Conservation (phyloP, 352 stramenopile genomes). For the Phytopythium chamaehyphon region DNA sequence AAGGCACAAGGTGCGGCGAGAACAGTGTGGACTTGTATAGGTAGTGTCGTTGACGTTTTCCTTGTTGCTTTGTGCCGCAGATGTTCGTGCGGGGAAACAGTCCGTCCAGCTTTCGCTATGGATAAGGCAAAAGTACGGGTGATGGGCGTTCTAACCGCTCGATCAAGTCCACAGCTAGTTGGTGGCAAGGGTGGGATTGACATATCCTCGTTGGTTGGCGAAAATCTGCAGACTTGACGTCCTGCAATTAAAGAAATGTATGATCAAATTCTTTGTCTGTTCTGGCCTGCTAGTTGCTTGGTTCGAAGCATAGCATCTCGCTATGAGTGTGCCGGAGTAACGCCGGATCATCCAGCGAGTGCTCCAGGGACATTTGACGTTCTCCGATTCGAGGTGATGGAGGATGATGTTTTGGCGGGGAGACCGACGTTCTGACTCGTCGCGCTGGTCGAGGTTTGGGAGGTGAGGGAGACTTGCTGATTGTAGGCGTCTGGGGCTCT, state of each 20-base stretch:
- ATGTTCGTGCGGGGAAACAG: conserved; percentile 2
- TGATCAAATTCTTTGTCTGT: neutral
- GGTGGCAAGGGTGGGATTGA: neutral
- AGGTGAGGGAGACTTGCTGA: too few species aligned
- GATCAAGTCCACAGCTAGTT: conserved; percentile 9
- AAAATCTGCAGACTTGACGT: neutral
- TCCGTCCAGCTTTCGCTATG: conserved; percentile 45
- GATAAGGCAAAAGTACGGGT: conserved; percentile 42
- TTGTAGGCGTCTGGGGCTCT: too few species aligned
- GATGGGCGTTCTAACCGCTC: conserved; percentile 39
- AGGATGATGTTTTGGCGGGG: conserved; percentile 1
- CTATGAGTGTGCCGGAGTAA: conserved; percentile 18
- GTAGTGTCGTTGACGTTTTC: neutral
- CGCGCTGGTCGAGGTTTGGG: neutral
- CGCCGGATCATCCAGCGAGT: conserved; percentile 3
- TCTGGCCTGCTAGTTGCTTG: neutral
- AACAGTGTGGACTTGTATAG: too few species aligned
- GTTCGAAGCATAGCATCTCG: conserved; percentile 36
- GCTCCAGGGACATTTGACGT: conserved; percentile 2
- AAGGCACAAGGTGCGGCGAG: conserved; percentile 29
- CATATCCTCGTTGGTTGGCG: neutral
- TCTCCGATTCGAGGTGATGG: neutral
- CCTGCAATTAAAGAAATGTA: neutral
- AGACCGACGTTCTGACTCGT: conserved; percentile 49
- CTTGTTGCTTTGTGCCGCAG: neutral